Conservation (phyloP, 2,329 filamentous ascomycete species). For the Thermothelomyces thermophilus region DNA sequence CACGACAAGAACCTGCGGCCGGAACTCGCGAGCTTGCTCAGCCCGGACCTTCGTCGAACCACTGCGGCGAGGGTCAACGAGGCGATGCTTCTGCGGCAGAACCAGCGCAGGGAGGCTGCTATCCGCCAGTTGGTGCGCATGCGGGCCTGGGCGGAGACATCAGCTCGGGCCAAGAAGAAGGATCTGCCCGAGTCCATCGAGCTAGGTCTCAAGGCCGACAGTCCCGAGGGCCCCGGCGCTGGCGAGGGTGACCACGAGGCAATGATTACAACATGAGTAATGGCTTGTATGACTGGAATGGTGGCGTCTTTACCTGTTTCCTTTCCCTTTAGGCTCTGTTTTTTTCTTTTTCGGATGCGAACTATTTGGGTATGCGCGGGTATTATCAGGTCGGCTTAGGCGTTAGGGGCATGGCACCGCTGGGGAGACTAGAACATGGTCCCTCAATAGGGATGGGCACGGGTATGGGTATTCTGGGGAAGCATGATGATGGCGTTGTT, state of each 20-base stretch:
- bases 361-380: background rate
- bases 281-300: slow-evolving; percentile 12
- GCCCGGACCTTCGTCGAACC: slow-evolving; percentile 70
- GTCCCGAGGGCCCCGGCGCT: slow-evolving; percentile 24
- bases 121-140: slow-evolving; percentile 76
- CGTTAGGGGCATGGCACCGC: slow-evolving; percentile 8
- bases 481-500: slow-evolving; percentile 5
- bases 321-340: background rate
- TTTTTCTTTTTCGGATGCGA: too few species aligned
- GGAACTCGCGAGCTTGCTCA: slow-evolving; percentile 66
- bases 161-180: slow-evolving; percentile 41
- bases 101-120: slow-evolving; percentile 68
- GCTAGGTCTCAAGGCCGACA: slow-evolving; percentile 35
- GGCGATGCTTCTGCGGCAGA: slow-evolving; percentile 70
- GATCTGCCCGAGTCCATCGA: slow-evolving; percentile 37
- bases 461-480: background rate
- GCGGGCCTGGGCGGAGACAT: slow-evolving; percentile 75
- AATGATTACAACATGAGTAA: slow-evolving; percentile 45
- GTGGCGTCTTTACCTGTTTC: too few species aligned
- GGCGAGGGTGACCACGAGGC: slow-evolving; percentile 41
- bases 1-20: slow-evolving; percentile 66
- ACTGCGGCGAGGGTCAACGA: slow-evolving; percentile 89
- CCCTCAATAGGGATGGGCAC: background rate
- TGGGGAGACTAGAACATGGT: slow-evolving; percentile 1
- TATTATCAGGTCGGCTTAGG: slow-evolving; percentile 3